Evolutionary conservation across 2,329 filamentous ascomycete genomes (phyloP).

Genomic region (Ilyonectria destructans): DNA sequence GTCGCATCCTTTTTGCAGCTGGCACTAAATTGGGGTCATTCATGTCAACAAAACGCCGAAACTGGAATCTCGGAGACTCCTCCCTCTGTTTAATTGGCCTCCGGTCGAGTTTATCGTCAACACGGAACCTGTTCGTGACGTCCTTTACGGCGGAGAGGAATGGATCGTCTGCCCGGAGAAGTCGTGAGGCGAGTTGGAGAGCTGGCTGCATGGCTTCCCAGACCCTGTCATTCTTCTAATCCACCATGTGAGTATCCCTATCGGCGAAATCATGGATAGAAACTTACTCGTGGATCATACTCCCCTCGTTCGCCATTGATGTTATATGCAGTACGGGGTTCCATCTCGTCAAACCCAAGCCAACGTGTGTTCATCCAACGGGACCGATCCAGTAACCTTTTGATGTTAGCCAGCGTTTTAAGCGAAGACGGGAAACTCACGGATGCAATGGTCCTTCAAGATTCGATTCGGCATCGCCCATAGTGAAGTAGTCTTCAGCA

Average conservation of each 20-base stretch:
- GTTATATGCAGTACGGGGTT: slow-evolving; percentile 39
- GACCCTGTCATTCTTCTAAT: slow-evolving; percentile 45
- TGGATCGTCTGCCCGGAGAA: slow-evolving; percentile 40
- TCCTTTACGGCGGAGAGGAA: slow-evolving; percentile 45
- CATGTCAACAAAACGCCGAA: slow-evolving; percentile 20
- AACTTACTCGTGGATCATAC: slow-evolving; percentile 45
- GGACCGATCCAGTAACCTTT: slow-evolving; percentile 34
- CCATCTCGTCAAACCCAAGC: background rate
- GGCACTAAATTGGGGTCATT: slow-evolving; percentile 17
- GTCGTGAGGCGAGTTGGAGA: slow-evolving; percentile 46
- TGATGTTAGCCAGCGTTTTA: slow-evolving; percentile 9
- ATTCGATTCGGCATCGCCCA: slow-evolving; percentile 24
- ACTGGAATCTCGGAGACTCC: slow-evolving; percentile 23
- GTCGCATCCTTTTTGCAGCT: slow-evolving; percentile 21
- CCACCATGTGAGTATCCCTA: background rate
- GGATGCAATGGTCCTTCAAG: slow-evolving; percentile 45
- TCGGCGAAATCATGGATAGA: too few species aligned
- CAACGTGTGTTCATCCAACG: slow-evolving; percentile 32
- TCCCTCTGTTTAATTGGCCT: background rate
- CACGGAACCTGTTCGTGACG: slow-evolving; percentile 43
- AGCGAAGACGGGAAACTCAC: slow-evolving; percentile 31
- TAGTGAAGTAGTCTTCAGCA: slow-evolving; percentile 45
- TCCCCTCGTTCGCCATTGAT: slow-evolving; percentile 43
- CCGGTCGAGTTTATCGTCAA: slow-evolving; percentile 32
- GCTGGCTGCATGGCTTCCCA: slow-evolving; percentile 52